These are phyloP conservation scores for Mycena albidolilacea DNA, from an alignment of 768 basidiomycete genomes.

Conservation along the genomic window DNA sequence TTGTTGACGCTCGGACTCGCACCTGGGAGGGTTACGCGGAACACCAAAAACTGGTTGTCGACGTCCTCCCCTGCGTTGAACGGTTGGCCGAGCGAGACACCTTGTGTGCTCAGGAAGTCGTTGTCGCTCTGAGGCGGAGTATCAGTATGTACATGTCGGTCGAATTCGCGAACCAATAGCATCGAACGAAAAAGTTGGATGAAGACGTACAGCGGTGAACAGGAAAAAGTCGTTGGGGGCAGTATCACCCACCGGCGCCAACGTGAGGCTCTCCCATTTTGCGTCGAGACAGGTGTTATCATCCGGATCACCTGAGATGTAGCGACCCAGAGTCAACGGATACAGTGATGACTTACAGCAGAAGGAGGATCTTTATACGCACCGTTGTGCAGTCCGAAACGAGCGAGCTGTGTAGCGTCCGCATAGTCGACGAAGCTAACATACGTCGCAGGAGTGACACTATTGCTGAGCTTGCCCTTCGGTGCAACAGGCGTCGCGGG, in stretches of 20 bases:
- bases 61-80: constrained; percentile 69
- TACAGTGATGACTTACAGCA: too few species aligned
- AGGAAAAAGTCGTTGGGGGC: constrained; percentile 78
- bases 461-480: constrained; percentile 61
- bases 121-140: constrained; percentile 65
- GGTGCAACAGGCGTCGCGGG: constrained; percentile 66
- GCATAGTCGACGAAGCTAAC: constrained; percentile 70
- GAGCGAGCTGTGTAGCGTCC: constrained; percentile 65
- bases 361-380: constrained; percentile 28
- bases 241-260: constrained; percentile 68
- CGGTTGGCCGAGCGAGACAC: constrained; percentile 63
- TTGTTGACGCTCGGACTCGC: constrained; percentile 33
- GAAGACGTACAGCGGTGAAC: constrained; percentile 67
- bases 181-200: background rate
- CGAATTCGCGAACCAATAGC: background rate
- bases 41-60: constrained; percentile 77
- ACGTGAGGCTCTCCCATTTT: constrained; percentile 79
- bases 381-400: constrained; percentile 79
- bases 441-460: constrained; percentile 68
- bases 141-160: background rate
- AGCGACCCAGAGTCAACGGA: background rate
- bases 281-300: constrained; percentile 70
- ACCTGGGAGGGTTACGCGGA: constrained; percentile 69
- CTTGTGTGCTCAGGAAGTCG: constrained; percentile 72
- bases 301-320: constrained; percentile 58